phyloP scores from a whole-genome alignment of 345 rosid species.

The Eucalyptus pumila region DNA sequence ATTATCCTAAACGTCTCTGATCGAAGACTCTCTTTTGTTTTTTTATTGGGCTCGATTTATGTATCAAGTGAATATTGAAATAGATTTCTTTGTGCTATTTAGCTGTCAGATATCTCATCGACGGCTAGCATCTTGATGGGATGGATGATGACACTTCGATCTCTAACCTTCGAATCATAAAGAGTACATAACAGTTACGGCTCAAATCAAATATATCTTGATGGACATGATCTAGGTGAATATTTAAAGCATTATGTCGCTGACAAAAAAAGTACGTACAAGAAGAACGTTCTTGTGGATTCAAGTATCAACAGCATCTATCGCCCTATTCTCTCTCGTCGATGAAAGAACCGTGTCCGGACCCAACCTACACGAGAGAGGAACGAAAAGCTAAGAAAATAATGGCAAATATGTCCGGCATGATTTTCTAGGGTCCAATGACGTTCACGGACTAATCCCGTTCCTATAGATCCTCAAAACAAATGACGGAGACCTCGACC shows the following conservation, averaged over 20 bases:
- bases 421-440: not conserved
- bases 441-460: not conserved
- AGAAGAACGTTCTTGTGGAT: not conserved
- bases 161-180: accelerated
- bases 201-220: not conserved
- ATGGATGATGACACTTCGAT: not conserved
- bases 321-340: not conserved
- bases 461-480: not conserved
- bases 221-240: accelerated
- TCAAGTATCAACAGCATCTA: not conserved
- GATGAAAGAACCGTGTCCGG: not conserved
- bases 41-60: not conserved
- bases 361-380: not conserved
- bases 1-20: not conserved
- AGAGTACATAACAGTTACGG: accelerated
- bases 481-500: not conserved
- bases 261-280: accelerated
- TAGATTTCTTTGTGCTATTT: not conserved
- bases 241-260: not conserved
- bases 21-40: accelerated
- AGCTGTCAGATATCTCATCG: accelerated
- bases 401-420: not conserved
- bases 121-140: not conserved
- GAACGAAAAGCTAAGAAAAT: not conserved
- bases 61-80: not conserved